These are phyloP conservation scores for Saturnispora zaruensis DNA, from an alignment of 805 yeast genomes.

Conservation along the genomic window DNA sequence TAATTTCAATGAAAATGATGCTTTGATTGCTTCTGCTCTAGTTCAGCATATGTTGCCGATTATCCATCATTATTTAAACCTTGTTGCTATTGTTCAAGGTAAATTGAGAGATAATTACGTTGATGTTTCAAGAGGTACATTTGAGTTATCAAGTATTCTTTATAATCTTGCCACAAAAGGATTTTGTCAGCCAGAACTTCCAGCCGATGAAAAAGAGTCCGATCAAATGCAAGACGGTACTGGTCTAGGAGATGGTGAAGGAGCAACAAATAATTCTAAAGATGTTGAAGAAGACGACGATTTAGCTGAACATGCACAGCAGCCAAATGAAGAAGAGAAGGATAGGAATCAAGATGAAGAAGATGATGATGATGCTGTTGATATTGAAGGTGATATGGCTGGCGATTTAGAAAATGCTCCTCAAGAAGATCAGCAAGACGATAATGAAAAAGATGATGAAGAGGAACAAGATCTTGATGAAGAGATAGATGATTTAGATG, in stretches of 20 bases:
- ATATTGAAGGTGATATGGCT: constrained; percentile 95
- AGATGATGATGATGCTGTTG: constrained; percentile 83
- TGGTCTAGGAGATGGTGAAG: constrained; percentile 80
- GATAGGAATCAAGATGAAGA: constrained; percentile 56
- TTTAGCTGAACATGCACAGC: constrained; percentile 63
- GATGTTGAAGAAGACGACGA: constrained; percentile 92
- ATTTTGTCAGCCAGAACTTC: constrained; percentile 86
- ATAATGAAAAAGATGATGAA: constrained; percentile 38
- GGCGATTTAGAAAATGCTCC: constrained; percentile 81
- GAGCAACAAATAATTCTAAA: constrained; percentile 70
- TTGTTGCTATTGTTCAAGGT: constrained; percentile 36
- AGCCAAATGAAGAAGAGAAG: constrained; percentile 64
- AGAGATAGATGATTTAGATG: constrained; percentile 81
- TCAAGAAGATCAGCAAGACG: constrained; percentile 45
- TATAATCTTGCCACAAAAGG: constrained; percentile 65
- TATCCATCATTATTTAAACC: constrained; percentile 46
- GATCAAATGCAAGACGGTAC: constrained; percentile 73
- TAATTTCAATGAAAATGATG: constrained; percentile 32
- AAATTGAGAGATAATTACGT: constrained; percentile 42
- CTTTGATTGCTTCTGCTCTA: constrained; percentile 38
- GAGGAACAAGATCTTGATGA: constrained; percentile 76
- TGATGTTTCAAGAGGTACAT: constrained; percentile 53
- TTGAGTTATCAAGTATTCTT: constrained; percentile 46
- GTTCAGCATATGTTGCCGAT: constrained; percentile 55
- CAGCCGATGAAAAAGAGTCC: constrained; percentile 51